These are phyloP conservation scores for Croton laevigatus DNA, from an alignment of 441 rosid species.

Conservation along the genomic window DNA sequence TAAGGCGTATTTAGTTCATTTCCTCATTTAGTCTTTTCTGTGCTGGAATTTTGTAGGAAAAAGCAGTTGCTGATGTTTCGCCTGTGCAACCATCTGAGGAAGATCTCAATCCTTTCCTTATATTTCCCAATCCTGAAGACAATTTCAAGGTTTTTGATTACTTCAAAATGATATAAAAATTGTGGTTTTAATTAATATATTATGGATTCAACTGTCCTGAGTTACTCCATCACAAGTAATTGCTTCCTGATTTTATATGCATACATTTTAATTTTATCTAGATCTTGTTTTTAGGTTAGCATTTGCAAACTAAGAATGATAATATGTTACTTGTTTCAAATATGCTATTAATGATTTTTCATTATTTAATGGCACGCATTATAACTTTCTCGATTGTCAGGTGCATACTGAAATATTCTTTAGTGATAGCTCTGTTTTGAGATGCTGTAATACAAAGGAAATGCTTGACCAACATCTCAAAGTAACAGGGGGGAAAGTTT, in stretches of 20 bases:
- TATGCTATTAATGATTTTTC: neutral
- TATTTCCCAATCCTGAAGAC: conserved; percentile 83
- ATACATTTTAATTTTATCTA: neutral
- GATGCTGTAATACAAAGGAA: conserved; percentile 68
- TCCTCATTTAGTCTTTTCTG: conserved; percentile 2
- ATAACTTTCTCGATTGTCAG: conserved; percentile 35
- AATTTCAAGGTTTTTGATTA: conserved; percentile 64
- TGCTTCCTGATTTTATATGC: neutral
- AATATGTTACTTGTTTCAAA: neutral
- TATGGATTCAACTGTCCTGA: neutral
- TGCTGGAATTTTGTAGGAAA: conserved; percentile 40
- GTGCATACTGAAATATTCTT: conserved; percentile 87
- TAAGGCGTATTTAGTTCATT: conserved; percentile 16
- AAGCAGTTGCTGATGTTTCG: conserved; percentile 44
- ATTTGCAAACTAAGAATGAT: conserved; percentile 5
- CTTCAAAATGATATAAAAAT: conserved; percentile 1
- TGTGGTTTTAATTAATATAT: neutral
- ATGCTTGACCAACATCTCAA: conserved; percentile 73
- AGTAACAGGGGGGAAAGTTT: conserved; percentile 79
- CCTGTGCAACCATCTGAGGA: conserved; percentile 72
- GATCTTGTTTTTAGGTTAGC: neutral
- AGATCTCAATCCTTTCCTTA: conserved; percentile 77
- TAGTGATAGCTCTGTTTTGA: conserved; percentile 69
- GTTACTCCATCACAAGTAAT: neutral
- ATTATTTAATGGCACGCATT: conserved; percentile 3